Base-by-base conservation (phyloP, 495 filamentous ascomycete genomes). In the Podospora pseudoanserina region DNA sequence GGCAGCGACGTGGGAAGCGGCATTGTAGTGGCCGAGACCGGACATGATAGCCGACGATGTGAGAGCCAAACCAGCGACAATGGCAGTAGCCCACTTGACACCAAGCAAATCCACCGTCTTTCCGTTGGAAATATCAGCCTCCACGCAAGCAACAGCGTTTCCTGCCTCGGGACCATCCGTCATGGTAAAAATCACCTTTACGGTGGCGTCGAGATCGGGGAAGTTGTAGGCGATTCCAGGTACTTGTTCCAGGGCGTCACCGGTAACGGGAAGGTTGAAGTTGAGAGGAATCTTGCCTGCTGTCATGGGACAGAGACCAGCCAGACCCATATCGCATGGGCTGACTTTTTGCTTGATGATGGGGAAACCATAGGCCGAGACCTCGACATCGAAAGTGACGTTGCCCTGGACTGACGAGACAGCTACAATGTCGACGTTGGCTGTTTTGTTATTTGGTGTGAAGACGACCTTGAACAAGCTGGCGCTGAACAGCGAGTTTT, bases 261-360 rank as follows among this genome's bases (percentile, higher is more conserved):
- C 69, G 11, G 82, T 79, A 30, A 97, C 79, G n/a, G 80, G 74
- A 23, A 94, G 78, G 69, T 91, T 91, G 69, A 91, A 90, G 55
- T 86, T 83, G 49, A 97, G 83, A 68, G 92, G 85, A 76, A 97
- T 90, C 70, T 90, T 88, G 71, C 93, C 94, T 7, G 93, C 84
- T 44, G 86, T 90, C 95, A 99, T 99, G 63, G 94, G 94, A 80
- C 95, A 99, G 76, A 99, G 86, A 70, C 94, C 94, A 68, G 82
- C 77, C 65, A 97, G 77, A 53, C 84, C 80, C 67, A 84, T 78
- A 2, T 85, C 77, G 85, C 95, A 99, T 19, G 94, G 95, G 77
- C 97, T 78, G 63, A 98, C 74, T 5, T 79, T 86, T 67, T 86
- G 79, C 54, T 81, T 79, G 66, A 93, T 78, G 62, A 90, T 86